Evolutionary conservation across 345 rosid species (phyloP), one percentile per base, ranked within the genome.

Genomic region (Sisymbrium irio): DNA sequence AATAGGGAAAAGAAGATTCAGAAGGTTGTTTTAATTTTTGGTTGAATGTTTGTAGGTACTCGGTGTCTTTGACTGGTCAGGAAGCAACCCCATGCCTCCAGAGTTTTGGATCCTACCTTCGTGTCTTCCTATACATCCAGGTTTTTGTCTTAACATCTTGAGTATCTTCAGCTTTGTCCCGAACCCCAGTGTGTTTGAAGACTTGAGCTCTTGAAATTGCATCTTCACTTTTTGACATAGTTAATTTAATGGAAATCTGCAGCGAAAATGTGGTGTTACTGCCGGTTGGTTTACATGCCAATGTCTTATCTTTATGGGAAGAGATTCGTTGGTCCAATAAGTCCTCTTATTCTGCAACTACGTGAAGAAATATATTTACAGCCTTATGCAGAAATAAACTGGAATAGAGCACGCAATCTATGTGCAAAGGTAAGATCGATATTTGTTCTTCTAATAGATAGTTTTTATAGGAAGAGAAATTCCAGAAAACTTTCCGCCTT

Each of bases 221-320:
- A 7, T 55, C 7, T 27, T 65, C 58, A 33, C 30, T 66, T 59
- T 9, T 37, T 54, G 35, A 79, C 10, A 20, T 15, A 4, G 12
- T 30, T 15, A 4, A 9, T 30, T 63, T 20, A 27, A 42, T 10
- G 22, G 17, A 39, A 57, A 25, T 55, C 1, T 69, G 82, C 84
- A 87, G 89, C 80, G 3, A 82, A 87, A 75, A 85, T 87, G 89
- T 83, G 86, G 83, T 85, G 89, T 76, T 83, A 87, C 68, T 77
- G 84, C 77, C 89, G 91, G 28, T 44, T 85, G 82, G 82, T 84
- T 46, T 87, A 87, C 76, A 83, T 87, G 89, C 91, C 91, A 4
- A 87, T 85, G 91, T 87, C 91, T 28, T 87, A 87, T 71, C 78
- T 87, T 20, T 87, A 87, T 15, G 91, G 88, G 20, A 87, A 80